A percentile compares a stretch with the other conserved stretches of the same genome.
phyloP scores from a whole-genome alignment of 345 rosid species.

The Salix udensis region DNA sequence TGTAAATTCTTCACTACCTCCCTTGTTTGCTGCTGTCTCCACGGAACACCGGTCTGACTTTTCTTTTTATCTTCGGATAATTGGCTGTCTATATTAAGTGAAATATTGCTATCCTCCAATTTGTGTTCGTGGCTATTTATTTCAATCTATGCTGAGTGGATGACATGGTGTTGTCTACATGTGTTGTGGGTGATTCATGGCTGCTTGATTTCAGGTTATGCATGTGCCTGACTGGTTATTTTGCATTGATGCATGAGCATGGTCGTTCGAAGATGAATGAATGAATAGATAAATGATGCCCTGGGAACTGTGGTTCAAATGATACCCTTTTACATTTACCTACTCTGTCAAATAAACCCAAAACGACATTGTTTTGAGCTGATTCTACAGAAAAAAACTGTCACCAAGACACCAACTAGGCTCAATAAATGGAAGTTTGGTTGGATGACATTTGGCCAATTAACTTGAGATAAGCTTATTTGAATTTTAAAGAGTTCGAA shows the following conservation, averaged over 20 bases:
- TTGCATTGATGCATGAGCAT: background rate
- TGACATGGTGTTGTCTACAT: background rate
- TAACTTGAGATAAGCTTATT: background rate
- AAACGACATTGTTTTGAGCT: background rate
- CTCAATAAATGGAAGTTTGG: background rate
- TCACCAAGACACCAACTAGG: background rate
- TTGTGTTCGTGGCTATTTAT: background rate
- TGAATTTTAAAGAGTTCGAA: background rate
- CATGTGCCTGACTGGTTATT: background rate
- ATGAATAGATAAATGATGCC: background rate
- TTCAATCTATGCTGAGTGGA: background rate
- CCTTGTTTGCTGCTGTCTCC: background rate
- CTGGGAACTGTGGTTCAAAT: background rate
- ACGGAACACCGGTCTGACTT: background rate
- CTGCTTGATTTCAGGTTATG: background rate
- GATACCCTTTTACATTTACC: background rate
- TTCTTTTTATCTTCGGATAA: background rate
- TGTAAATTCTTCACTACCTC: conserved; percentile 29
- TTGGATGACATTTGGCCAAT: background rate
- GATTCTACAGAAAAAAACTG: background rate
- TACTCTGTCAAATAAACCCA: background rate
- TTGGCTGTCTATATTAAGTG: background rate
- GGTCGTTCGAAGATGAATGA: background rate
- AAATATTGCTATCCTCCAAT: background rate
- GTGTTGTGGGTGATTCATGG: background rate